A percentile compares a stretch with the other conserved stretches of the same genome.
Conservation (phyloP, 1,284 basidiomycete species). For the Ganoderma resinaceum region DNA sequence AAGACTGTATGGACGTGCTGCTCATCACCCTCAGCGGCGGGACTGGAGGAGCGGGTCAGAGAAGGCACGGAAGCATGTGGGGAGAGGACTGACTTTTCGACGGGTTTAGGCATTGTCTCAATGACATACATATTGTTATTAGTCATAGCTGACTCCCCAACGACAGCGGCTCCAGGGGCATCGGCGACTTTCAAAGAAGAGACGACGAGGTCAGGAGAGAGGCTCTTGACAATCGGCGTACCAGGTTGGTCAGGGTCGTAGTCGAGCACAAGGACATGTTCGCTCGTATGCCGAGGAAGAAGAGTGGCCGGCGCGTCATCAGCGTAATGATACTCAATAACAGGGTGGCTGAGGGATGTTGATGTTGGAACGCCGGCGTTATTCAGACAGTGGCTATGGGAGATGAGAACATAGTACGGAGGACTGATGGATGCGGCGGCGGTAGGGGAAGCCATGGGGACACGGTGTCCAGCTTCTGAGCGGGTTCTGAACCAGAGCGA, state of each 20-base stretch:
- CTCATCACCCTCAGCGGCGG: conserved; percentile 44
- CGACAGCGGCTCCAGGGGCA: conserved; percentile 69
- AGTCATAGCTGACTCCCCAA: conserved; percentile 51
- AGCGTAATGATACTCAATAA: conserved; percentile 81
- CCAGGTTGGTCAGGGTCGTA: conserved; percentile 52
- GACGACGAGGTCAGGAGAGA: conserved; percentile 65
- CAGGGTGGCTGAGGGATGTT: conserved; percentile 67
- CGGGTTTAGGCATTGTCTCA: conserved; percentile 56
- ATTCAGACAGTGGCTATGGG: conserved; percentile 51
- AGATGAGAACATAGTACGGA: conserved; percentile 70
- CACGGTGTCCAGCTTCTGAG: not conserved
- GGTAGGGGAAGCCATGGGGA: conserved; percentile 15
- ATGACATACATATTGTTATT: conserved; percentile 76
- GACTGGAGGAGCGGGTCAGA: conserved; percentile 22
- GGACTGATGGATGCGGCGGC: conserved; percentile 34
- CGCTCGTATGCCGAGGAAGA: conserved; percentile 61
- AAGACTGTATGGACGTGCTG: conserved; percentile 56
- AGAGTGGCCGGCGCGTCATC: conserved; percentile 73
- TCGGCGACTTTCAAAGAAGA: conserved; percentile 68
- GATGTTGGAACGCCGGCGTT: conserved; percentile 43
- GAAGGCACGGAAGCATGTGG: not conserved
- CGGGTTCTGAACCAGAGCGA: not conserved
- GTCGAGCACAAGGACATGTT: conserved; percentile 77
- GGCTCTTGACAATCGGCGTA: conserved; percentile 59
- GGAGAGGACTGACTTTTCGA: conserved; percentile 37